phyloP scores from a whole-genome alignment of 352 stramenopile species.

The Phytopythium boreale region DNA sequence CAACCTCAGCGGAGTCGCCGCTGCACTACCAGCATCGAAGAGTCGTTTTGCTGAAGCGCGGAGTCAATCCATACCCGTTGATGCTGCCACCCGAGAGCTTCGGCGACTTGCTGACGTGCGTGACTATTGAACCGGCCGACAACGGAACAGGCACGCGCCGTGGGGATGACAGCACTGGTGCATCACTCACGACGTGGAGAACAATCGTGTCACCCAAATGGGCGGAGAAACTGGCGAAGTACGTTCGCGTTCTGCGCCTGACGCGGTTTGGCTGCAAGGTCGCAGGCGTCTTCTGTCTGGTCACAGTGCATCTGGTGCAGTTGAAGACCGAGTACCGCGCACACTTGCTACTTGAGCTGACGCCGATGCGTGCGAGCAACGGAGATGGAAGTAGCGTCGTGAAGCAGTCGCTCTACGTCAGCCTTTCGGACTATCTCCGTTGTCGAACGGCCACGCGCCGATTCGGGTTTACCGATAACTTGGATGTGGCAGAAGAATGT shows the following conservation, averaged over 20 bases:
- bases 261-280: constrained; percentile 40
- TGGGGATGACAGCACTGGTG: background rate
- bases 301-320: constrained; percentile 44
- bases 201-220: constrained; percentile 26
- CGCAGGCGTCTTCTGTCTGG: constrained; percentile 30
- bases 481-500: background rate
- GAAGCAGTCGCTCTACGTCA: constrained; percentile 35
- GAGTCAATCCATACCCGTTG: constrained; percentile 50
- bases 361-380: background rate
- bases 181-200: constrained; percentile 10
- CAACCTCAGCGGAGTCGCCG: background rate
- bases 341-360: constrained; percentile 45
- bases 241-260: constrained; percentile 45
- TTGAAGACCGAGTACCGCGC: constrained; percentile 58
- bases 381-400: background rate
- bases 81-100: constrained; percentile 40
- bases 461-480: background rate
- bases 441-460: constrained; percentile 12
- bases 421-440: constrained; percentile 41
- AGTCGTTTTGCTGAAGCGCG: constrained; percentile 30
- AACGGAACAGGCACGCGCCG: background rate
- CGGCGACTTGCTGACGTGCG: constrained; percentile 33
- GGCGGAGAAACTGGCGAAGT: constrained; percentile 33
- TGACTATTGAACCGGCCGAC: constrained; percentile 11
- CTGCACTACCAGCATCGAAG: constrained; percentile 9